phyloP scores from a whole-genome alignment of 352 stramenopile species.

The Pythium coloratum region DNA sequence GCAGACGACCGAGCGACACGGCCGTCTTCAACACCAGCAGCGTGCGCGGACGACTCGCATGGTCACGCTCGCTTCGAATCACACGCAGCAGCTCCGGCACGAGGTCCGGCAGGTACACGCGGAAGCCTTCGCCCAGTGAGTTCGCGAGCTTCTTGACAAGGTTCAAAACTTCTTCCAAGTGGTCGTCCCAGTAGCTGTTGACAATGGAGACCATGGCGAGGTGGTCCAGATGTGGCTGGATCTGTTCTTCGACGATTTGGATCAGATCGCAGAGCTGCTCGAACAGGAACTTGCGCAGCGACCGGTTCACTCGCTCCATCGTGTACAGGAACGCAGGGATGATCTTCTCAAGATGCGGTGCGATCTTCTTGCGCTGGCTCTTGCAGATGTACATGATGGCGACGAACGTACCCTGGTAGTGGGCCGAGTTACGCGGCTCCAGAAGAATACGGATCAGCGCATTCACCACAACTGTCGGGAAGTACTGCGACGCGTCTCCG shows the following conservation, averaged over 20 bases:
- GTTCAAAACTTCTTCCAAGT: constrained; percentile 97
- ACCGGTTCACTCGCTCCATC: constrained; percentile 86
- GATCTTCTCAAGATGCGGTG: constrained; percentile 96
- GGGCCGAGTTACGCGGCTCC: constrained; percentile 93
- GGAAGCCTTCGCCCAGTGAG: constrained; percentile 84
- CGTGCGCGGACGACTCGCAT: constrained; percentile 61
- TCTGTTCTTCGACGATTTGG: constrained; percentile 96
- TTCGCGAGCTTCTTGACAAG: constrained; percentile 93
- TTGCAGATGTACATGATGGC: constrained; percentile 99
- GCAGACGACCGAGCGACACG: constrained; percentile 68
- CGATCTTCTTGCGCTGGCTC: constrained; percentile 92
- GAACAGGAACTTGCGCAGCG: constrained; percentile 94
- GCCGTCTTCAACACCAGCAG: constrained; percentile 78
- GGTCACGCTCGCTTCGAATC: constrained; percentile 79
- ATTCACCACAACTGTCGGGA: constrained; percentile 96
- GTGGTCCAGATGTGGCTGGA: constrained; percentile 89
- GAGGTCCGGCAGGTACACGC: constrained; percentile 86
- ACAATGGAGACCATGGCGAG: constrained; percentile 83
- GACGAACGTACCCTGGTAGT: constrained; percentile 97
- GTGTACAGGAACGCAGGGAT: constrained; percentile 97
- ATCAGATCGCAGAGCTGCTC: constrained; percentile 97
- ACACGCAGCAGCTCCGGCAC: constrained; percentile 88
- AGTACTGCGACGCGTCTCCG: constrained; percentile 92
- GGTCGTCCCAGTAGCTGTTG: constrained; percentile 87
- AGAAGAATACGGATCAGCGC: constrained; percentile 98